Evolutionary conservation across 2,329 filamentous ascomycete species (phyloP), one percentile per base, ranked within the genome.

Genomic region (Talaromyces sp.): DNA sequence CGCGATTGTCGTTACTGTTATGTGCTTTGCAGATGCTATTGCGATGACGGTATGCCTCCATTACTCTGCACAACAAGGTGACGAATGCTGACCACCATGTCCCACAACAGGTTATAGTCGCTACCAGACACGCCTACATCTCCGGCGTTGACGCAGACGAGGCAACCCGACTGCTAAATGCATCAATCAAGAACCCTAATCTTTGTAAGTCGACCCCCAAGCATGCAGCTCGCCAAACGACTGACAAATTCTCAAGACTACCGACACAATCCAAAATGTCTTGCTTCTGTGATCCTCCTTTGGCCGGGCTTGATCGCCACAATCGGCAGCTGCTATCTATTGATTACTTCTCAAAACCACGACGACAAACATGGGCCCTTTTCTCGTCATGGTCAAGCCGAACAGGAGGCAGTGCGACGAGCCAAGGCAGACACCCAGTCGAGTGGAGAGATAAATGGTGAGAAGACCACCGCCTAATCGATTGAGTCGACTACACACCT

Each of bases 261-360:
- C 68, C 73, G 79, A 22, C 72, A 82, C 19, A 86, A 85, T 64
- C 78, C 78, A 0, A 75, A 82, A 10, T 82, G 81, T 9, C 71
- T 87, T 62, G 82, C 83, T 1, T 81, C 81, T 45, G 79, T 82
- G 3, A 82, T 85, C 0, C 81, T 86, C 24, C 69, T 83, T 16
- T 87, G 85, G 84, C 74, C 81, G 0, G 85, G 84, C 0, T 79
- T 81, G 70, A 65, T 84, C 1, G 78, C 76, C 16, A 82, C 83
- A 0, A 76, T 84, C 63, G 78, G 78, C 3, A 77, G 76, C 65
- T 70, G 73, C 27, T 75, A 72, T 66, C 72, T 78, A 24, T 72
- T 79, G 59, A 77, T 73, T 65, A 71, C 69, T 62, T 78, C 74
- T 0, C 70, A 77, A 19, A 67, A 70, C 0, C 75, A 79, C 37